A percentile compares a stretch with the other conserved stretches of the same genome.
These are phyloP conservation scores for Colletotrichum scovillei DNA, from an alignment of 2,329 filamentous ascomycete genomes.

Conservation along the genomic window DNA sequence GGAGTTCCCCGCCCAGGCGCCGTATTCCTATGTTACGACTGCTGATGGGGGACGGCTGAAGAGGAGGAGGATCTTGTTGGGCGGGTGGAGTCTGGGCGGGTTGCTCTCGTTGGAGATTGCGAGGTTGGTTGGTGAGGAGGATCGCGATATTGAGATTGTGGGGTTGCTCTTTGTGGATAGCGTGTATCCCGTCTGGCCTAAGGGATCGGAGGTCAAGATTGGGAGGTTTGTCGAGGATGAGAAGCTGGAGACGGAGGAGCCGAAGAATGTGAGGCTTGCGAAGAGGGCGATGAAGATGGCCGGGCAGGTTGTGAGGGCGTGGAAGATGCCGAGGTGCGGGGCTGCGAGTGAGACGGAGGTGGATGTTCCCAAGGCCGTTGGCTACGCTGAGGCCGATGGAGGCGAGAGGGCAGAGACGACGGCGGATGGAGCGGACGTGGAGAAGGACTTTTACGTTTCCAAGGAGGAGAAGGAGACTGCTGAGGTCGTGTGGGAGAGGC, in stretches of 20 bases:
- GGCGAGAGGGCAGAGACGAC: background rate
- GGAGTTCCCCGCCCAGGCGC: slow-evolving; percentile 21
- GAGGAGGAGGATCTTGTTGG: slow-evolving; percentile 55
- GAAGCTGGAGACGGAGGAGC: slow-evolving; percentile 41
- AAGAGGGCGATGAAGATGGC: slow-evolving; percentile 56
- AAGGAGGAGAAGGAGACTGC: slow-evolving; percentile 28
- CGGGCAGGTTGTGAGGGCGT: slow-evolving; percentile 51
- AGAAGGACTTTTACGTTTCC: slow-evolving; percentile 14
- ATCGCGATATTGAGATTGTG: slow-evolving; percentile 49
- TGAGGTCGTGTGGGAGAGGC: slow-evolving; percentile 37
- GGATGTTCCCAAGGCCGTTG: background rate
- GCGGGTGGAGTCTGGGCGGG: slow-evolving; percentile 68
- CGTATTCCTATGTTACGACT: slow-evolving; percentile 23
- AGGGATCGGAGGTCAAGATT: slow-evolving; percentile 35
- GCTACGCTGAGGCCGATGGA: background rate
- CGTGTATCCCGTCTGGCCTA: slow-evolving; percentile 48
- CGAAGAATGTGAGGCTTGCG: slow-evolving; percentile 48
- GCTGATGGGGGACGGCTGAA: slow-evolving; percentile 40
- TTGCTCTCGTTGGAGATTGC: slow-evolving; percentile 63
- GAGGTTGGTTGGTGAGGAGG: slow-evolving; percentile 47
- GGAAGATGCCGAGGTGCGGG: slow-evolving; percentile 52
- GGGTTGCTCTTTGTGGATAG: slow-evolving; percentile 67
- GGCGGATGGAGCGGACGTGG: background rate
- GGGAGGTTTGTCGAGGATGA: slow-evolving; percentile 34
- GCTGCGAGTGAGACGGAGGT: background rate